Percentiles rank a stretch among this genome's conserved stretches.
Evolutionary conservation across 257 asterid genomes (phyloP).

Genomic region (Thymus mandschuricus): DNA sequence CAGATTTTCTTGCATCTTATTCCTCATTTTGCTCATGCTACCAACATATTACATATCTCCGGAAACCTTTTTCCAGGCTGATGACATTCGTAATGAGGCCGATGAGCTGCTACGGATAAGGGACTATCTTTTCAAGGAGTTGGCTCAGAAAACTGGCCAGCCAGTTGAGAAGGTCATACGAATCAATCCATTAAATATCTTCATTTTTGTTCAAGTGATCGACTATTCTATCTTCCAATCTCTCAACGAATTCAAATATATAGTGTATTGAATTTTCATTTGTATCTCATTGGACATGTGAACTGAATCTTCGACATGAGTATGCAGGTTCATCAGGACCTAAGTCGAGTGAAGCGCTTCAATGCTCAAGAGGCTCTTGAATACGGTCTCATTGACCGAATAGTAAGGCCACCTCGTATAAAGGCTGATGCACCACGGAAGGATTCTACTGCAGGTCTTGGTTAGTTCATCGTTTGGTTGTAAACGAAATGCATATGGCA

Average conservation of each 20-base stretch:
- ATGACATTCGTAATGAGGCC: slow-evolving; percentile 79
- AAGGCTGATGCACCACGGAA: slow-evolving; percentile 33
- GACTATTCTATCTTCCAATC: not conserved
- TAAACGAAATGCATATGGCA: not conserved
- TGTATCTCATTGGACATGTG: slow-evolving; percentile 1
- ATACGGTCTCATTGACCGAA: slow-evolving; percentile 83
- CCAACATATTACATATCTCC: slow-evolving; percentile 14
- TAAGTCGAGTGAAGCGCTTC: slow-evolving; percentile 67
- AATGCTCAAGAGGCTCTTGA: slow-evolving; percentile 84
- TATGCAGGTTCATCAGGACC: slow-evolving; percentile 72
- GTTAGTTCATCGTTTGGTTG: slow-evolving; percentile 19
- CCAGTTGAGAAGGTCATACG: slow-evolving; percentile 70
- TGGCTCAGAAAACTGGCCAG: slow-evolving; percentile 86
- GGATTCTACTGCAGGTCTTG: slow-evolving; percentile 38
- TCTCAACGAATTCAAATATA: not conserved
- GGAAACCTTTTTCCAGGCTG: slow-evolving; percentile 66
- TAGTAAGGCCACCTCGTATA: slow-evolving; percentile 71
- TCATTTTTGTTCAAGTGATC: not conserved
- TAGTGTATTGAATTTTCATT: not conserved
- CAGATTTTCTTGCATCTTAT: slow-evolving; percentile 7
- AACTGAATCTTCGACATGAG: slow-evolving; percentile 20
- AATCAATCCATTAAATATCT: not conserved
- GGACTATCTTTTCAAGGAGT: slow-evolving; percentile 88
- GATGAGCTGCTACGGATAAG: slow-evolving; percentile 82
- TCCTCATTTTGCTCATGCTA: slow-evolving; percentile 7